These are phyloP conservation scores for Erigeron canadensis DNA, from an alignment of 129 eudicot species.

Conservation along the genomic window DNA sequence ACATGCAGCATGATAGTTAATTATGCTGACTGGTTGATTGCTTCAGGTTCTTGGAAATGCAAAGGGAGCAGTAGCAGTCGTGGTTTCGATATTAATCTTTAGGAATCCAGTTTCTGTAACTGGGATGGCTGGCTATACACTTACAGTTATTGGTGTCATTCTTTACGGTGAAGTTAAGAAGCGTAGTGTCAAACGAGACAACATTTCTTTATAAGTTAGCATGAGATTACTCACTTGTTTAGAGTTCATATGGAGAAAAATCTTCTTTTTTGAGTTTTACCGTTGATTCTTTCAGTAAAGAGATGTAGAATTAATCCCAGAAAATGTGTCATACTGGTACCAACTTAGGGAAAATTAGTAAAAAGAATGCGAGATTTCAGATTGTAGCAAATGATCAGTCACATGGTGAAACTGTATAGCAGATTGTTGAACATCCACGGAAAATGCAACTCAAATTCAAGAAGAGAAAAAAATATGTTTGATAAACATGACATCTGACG, in stretches of 20 bases:
- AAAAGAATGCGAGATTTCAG: not conserved
- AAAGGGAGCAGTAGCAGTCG: constrained; percentile 89
- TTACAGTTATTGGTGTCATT: constrained; percentile 77
- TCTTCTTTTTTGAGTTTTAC: constrained; percentile 11
- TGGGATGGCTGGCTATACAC: constrained; percentile 80
- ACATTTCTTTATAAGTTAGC: not conserved
- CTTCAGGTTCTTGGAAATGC: constrained; percentile 85
- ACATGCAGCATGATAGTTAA: too few relatives aligned
- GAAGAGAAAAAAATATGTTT: constrained; percentile 8
- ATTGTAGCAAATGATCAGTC: too few relatives aligned
- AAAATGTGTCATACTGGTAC: constrained; percentile 31
- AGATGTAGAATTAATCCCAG: constrained; percentile 36
- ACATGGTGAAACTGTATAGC: too few relatives aligned
- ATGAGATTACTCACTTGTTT: constrained; percentile 17
- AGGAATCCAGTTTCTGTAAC: constrained; percentile 80
- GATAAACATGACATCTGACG: constrained; percentile 31
- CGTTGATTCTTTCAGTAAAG: constrained; percentile 43
- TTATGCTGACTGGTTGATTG: not conserved
- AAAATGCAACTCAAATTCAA: constrained; percentile 2
- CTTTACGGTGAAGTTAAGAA: constrained; percentile 82
- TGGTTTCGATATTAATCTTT: constrained; percentile 75
- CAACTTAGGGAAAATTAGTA: too few relatives aligned
- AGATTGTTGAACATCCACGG: too few relatives aligned
- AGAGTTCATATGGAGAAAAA: constrained; percentile 23
- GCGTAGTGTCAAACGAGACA: constrained; percentile 46